phyloP scores from a whole-genome alignment of 1,284 basidiomycete genomes.

The Puccinia coronata region DNA sequence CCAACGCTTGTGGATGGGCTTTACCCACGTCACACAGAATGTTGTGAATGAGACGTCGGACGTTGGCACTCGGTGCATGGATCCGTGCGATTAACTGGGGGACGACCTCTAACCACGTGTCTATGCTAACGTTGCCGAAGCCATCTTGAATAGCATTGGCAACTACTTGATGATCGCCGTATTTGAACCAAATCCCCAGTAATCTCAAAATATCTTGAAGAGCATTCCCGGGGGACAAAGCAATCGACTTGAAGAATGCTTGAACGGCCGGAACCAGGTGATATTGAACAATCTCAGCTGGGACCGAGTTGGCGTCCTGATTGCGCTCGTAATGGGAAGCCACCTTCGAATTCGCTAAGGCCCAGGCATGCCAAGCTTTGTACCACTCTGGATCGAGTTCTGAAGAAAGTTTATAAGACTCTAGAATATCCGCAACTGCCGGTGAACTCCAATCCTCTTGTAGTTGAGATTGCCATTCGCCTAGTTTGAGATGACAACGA shows the following conservation, averaged over 20 bases:
- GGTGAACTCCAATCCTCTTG: slow-evolving; percentile 77
- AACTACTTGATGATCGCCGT: slow-evolving; percentile 86
- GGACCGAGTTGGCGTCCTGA: slow-evolving; percentile 68
- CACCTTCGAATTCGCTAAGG: slow-evolving; percentile 93
- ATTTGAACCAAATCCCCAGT: slow-evolving; percentile 98
- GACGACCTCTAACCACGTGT: slow-evolving; percentile 98
- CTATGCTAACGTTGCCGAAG: slow-evolving; percentile 85
- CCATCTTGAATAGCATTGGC: slow-evolving; percentile 85
- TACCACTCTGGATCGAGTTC: slow-evolving; percentile 94
- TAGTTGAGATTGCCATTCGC: slow-evolving; percentile 84
- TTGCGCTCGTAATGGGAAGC: slow-evolving; percentile 74
- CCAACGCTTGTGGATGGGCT: slow-evolving; percentile 94
- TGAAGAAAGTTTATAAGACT: slow-evolving; percentile 83
- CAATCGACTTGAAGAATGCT: slow-evolving; percentile 95
- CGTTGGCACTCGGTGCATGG: slow-evolving; percentile 85
- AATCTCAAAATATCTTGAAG: slow-evolving; percentile 92
- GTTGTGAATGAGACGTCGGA: slow-evolving; percentile 85
- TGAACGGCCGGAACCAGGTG: slow-evolving; percentile 94
- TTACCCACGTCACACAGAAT: slow-evolving; percentile 90
- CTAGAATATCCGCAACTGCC: slow-evolving; percentile 76
- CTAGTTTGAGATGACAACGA: slow-evolving; percentile 94
- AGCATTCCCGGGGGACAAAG: slow-evolving; percentile 83
- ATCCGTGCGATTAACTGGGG: slow-evolving; percentile 99
- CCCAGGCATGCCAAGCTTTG: slow-evolving; percentile 99
- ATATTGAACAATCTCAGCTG: slow-evolving; percentile 71